These are phyloP conservation scores for Phytophthora multivora DNA, from an alignment of 352 stramenopile genomes.

Conservation along the genomic window DNA sequence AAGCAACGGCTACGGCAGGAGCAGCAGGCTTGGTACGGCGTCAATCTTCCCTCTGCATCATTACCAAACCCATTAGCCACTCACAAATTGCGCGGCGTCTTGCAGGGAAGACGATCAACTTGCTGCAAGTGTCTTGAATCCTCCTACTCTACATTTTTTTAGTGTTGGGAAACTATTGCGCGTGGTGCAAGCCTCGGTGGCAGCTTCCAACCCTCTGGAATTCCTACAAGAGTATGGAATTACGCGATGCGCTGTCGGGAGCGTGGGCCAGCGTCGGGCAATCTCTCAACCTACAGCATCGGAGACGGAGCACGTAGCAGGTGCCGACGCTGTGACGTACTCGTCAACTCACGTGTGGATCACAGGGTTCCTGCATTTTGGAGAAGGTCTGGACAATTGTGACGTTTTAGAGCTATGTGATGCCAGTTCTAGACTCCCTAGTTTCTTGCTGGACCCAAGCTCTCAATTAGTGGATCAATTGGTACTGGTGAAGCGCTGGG, in stretches of 20 bases:
- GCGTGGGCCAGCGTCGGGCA: slow-evolving; percentile 1
- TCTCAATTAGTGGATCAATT: slow-evolving; percentile 45
- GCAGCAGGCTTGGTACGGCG: slow-evolving; percentile 21
- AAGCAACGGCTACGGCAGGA: slow-evolving; percentile 27
- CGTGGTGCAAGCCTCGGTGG: slow-evolving; percentile 17
- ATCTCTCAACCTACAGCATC: slow-evolving; percentile 1
- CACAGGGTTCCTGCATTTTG: slow-evolving; percentile 53
- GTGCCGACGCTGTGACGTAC: slow-evolving; percentile 29
- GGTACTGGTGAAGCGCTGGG: slow-evolving; percentile 68
- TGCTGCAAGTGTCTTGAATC: neutral
- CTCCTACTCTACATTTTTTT: slow-evolving; percentile 19
- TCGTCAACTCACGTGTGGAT: slow-evolving; percentile 47
- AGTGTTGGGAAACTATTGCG: slow-evolving; percentile 35
- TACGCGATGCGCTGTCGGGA: slow-evolving; percentile 7
- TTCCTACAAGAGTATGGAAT: slow-evolving; percentile 21
- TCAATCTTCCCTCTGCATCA: neutral
- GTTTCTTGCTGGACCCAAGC: slow-evolving; percentile 46
- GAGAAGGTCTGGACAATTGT: slow-evolving; percentile 18
- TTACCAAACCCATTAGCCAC: neutral
- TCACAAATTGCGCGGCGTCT: neutral
- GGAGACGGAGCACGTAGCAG: neutral
- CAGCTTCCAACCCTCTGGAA: slow-evolving; percentile 1
- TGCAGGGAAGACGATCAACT: slow-evolving; percentile 20
- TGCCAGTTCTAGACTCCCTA: slow-evolving; percentile 25
- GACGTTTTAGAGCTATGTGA: slow-evolving; percentile 47